Evolutionary conservation across 106 monocot genomes (phyloP), one percentile per base, ranked within the genome.

Genomic region (Vanilla planifolia): DNA sequence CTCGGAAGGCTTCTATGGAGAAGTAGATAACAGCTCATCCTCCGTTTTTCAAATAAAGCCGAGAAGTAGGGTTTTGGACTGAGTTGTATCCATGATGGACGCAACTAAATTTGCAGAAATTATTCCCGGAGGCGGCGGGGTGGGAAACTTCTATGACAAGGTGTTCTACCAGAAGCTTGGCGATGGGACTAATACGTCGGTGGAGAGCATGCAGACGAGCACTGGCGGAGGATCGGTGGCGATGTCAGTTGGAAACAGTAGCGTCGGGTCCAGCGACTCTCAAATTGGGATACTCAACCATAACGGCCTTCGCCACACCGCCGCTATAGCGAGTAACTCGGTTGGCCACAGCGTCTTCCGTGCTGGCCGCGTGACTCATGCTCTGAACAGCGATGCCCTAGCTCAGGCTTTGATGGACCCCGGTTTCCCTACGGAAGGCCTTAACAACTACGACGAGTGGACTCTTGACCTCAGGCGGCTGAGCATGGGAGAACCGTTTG

Each of bases 191-290:
- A 52, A 85, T 75, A 89, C 85, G 89, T 89, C 89, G 20, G 61
- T 81, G 1, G 85, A 85, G 45, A 80, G 85, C 67, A 30, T 46
- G 13, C 71, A 73, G 69, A 67, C 73, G n/a, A 70, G 61, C 58
- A 65, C 48, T 19, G 33, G 65, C 10, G 86, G 77, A 2, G 77
- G 80, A 5, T 81, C 86, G 33, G 60, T 81, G 14, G 34, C 74
- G 8, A 79, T 81, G 85, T 75, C 77, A 8, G 25, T 75, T 32
- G 85, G 73, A 25, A 76, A 75, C 69, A 82, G 75, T 68, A 85
- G 89, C 41, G 73, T 76, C 11, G 88, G 70, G 0, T 89, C 89
- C 0, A 81, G 62, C 65, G 65, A 83, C 71, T 73, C 84, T 8
- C 71, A 59, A 16, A 69, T 79, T 4, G 55, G 72, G 6, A 65